A percentile compares a stretch with the other conserved stretches of the same genome.
Evolutionary conservation across 129 eudicot genomes (phyloP).

Genomic region (Flaveria bidentis): DNA sequence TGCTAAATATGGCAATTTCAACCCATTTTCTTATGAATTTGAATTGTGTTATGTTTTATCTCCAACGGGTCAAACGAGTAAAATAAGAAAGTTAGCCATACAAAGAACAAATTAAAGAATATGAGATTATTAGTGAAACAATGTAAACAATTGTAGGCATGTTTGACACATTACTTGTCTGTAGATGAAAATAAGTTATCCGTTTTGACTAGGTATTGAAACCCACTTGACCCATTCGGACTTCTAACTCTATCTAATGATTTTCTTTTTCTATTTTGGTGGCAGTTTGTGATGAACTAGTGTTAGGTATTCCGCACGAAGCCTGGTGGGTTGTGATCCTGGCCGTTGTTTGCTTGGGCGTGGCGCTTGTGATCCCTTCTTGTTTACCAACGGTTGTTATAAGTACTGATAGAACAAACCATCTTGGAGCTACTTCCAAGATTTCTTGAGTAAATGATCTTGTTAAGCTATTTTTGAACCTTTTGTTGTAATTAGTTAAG

Average conservation of each 20-base stretch:
- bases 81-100: not conserved
- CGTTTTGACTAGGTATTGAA: not conserved
- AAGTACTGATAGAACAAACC: conserved; percentile 28
- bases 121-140: not conserved
- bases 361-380: conserved; percentile 65
- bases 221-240: not conserved
- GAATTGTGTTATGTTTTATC: not conserved
- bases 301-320: conserved; percentile 74
- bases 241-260: not conserved
- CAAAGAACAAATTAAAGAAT: not conserved
- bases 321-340: conserved; percentile 82
- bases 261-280: conserved; percentile 10
- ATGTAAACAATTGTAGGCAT: not conserved
- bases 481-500: conserved; percentile 13
- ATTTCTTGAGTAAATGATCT: conserved; percentile 41
- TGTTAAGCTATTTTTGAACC: conserved; percentile 2
- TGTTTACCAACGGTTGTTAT: conserved; percentile 59
- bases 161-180: not conserved
- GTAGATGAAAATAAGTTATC: not conserved
- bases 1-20: not conserved
- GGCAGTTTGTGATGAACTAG: conserved; percentile 90
- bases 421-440: conserved; percentile 37
- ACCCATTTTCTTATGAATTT: not conserved
- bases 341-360: conserved; percentile 60
- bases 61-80: not conserved